Evolutionary conservation across 2,329 filamentous ascomycete genomes (phyloP).

Genomic region (Dactylellina leptospora): DNA sequence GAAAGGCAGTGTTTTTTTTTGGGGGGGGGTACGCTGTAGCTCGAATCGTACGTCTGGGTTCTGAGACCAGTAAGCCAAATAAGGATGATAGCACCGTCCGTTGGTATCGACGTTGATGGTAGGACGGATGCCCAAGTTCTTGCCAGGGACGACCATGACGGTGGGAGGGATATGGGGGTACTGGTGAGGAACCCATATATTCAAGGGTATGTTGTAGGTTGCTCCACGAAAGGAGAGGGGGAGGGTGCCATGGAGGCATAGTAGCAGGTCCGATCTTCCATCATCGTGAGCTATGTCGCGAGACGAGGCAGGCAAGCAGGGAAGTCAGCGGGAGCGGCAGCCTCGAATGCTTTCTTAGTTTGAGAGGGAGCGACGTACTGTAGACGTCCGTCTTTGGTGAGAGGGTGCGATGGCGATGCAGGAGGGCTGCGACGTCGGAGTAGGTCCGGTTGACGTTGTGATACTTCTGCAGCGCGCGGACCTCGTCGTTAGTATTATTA

Average conservation of each 20-base stretch:
- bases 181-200: conserved; percentile 89
- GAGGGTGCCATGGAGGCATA: conserved; percentile 85
- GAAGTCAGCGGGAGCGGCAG: conserved; percentile 47
- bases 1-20: background rate
- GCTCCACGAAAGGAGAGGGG: conserved; percentile 90
- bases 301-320: conserved; percentile 48
- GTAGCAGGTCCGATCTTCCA: conserved; percentile 83
- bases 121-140: conserved; percentile 86
- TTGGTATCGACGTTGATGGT: conserved; percentile 95
- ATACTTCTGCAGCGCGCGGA: conserved; percentile 75
- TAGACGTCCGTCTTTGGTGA: conserved; percentile 92
- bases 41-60: conserved; percentile 83
- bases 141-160: conserved; percentile 85
- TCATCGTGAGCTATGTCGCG: conserved; percentile 77
- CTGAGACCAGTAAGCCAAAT: conserved; percentile 85
- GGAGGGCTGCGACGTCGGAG: conserved; percentile 83
- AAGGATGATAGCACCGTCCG: conserved; percentile 93
- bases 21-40: background rate
- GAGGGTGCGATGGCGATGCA: conserved; percentile 81
- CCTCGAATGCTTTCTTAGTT: conserved; percentile 64
- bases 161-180: conserved; percentile 88
- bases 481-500: too few species aligned
- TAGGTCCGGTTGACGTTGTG: conserved; percentile 91
- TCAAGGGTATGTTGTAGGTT: conserved; percentile 88
- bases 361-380: conserved; percentile 68